Evolutionary conservation across 768 basidiomycete species (phyloP).

Genomic region (Xerocomus brunneocitrinus): DNA sequence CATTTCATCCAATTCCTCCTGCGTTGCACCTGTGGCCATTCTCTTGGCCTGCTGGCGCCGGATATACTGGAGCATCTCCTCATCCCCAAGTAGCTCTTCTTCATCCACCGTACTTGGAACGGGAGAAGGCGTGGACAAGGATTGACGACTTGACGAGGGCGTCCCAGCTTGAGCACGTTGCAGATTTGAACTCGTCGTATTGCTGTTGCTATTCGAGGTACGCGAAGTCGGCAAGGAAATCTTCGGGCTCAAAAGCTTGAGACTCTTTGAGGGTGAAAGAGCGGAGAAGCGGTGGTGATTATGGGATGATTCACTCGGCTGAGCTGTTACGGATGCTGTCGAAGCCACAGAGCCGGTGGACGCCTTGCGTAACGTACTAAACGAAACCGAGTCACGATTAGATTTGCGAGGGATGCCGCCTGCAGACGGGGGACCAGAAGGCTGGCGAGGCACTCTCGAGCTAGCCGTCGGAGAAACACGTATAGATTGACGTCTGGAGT

Average conservation of each 20-base stretch:
- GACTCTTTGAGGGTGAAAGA: constrained; percentile 77
- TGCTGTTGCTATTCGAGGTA: constrained; percentile 40
- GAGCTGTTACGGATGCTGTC: constrained; percentile 47
- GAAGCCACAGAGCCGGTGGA: constrained; percentile 81
- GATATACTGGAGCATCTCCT: constrained; percentile 96
- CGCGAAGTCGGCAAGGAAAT: constrained; percentile 57
- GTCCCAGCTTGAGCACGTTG: constrained; percentile 54
- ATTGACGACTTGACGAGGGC: constrained; percentile 69
- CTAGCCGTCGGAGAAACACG: constrained; percentile 60
- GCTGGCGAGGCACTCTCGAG: constrained; percentile 66
- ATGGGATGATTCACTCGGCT: constrained; percentile 36
- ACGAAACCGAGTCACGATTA: constrained; percentile 77
- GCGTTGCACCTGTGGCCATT: constrained; percentile 74
- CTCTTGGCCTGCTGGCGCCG: constrained; percentile 86
- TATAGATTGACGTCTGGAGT: constrained; percentile 49
- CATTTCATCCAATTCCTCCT: constrained; percentile 83
- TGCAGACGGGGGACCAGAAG: constrained; percentile 42
- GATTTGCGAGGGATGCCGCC: constrained; percentile 56
- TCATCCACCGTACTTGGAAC: constrained; percentile 74
- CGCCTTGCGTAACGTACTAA: constrained; percentile 72
- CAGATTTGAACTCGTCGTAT: constrained; percentile 34
- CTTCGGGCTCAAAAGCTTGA: constrained; percentile 80
- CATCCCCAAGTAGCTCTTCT: constrained; percentile 85
- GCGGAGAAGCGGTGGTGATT: constrained; percentile 71
- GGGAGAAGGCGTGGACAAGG: constrained; percentile 82